A percentile compares a stretch with the other conserved stretches of the same genome.
Conservation (phyloP, 1,284 basidiomycete genomes). For the Afroboletus lepidellus region DNA sequence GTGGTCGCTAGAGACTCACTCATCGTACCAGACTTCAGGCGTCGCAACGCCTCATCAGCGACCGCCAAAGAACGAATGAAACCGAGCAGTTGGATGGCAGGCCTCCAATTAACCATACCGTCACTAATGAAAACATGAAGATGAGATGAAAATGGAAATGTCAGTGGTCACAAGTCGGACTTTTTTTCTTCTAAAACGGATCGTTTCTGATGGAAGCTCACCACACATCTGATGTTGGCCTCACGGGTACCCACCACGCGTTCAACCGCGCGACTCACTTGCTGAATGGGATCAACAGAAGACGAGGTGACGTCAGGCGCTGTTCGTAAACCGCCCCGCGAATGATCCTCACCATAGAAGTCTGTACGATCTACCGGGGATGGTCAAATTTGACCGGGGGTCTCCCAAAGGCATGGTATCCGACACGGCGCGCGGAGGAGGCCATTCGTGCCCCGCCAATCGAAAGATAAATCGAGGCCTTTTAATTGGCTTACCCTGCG, state of each 20-base stretch:
- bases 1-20: background rate
- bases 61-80: conserved; percentile 13
- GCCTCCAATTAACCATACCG: conserved; percentile 3
- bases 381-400: too few relatives aligned
- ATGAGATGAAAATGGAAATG: background rate
- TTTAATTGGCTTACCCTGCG: too few relatives aligned
- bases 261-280: conserved; percentile 27
- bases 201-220: conserved; percentile 13
- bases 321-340: conserved; percentile 11
- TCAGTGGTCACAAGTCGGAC: conserved; percentile 11
- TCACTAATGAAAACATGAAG: background rate
- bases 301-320: conserved; percentile 4
- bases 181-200: background rate
- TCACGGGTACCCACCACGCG: conserved; percentile 5
- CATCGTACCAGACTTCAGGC: background rate
- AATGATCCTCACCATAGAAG: conserved; percentile 22
- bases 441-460: too few relatives aligned
- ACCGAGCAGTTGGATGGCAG: conserved; percentile 18
- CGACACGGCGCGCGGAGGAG: too few relatives aligned
- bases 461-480: too few relatives aligned
- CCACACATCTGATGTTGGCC: conserved; percentile 13
- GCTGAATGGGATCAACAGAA: conserved; percentile 17
- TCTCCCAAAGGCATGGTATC: too few relatives aligned
- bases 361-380: too few relatives aligned
- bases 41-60: conserved; percentile 5